Base-by-base conservation (phyloP, 768 basidiomycete genomes). In the Cyathus striatus region DNA sequence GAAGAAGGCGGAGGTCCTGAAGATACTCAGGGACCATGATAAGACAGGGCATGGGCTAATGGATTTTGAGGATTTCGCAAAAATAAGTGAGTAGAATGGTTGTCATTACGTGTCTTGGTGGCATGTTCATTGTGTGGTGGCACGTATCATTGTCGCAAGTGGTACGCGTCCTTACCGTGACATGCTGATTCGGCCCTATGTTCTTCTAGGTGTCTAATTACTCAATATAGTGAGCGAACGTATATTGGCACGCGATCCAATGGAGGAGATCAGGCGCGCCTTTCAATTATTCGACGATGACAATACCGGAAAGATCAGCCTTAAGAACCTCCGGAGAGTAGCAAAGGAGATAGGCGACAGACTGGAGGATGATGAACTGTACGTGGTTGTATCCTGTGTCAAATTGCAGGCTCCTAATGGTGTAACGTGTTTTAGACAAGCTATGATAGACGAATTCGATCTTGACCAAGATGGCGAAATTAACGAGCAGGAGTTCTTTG, bases 361-460 rank as follows among this genome's bases (percentile, higher is more conserved):
- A 45, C 68, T 99, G 50, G 92, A 94, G 53, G 95, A 97, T 51
- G 94, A 97, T 45, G 96, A 98, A 58, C 70, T 98, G 94, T 97
- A 62, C 63, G 93, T 82, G 16, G 18, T 21, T 38, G 38, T 48
- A 20, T 42, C 47, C 26, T 32, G 16, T 43, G 10, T 38, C 4
- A 13, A 7, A n/a, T 20, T 44, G 35, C 14, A 9, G 5, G 10
- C 30, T 18, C 2, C n/a, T 26, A 12, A 26, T 10, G 21, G 18
- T 48, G 37, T 50, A 14, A 49, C 40, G 17, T 32, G 23, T 23
- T 40, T 22, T 24, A 97, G 95, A 52, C 93, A 97, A 81, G 96
- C 96, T 18, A 99, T 99, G 96, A 99, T 99, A 58, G 96, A 99
- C 55, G 96, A 99, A 66, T 99, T 99, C 59, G 96, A 99, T 64